Evolutionary conservation across 306 rosid species (phyloP), one percentile per base, ranked within the genome.

Genomic region (Fagus crenata): DNA sequence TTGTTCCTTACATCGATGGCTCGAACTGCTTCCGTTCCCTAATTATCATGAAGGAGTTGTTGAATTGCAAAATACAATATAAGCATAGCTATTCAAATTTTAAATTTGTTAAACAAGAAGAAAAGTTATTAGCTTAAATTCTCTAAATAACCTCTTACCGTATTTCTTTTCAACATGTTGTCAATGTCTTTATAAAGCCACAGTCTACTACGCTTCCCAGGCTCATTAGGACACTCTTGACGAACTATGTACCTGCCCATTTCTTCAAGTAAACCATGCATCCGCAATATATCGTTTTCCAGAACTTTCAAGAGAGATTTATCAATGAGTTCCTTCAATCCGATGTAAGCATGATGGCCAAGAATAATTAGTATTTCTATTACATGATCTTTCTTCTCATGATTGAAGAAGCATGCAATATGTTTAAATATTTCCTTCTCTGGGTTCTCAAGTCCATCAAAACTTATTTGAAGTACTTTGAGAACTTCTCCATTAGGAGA

Each of bases 401-500:
- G 49, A 0, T 18, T 68, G 3, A 68, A 41, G 54, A 39, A 68
- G 5, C 51, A 68, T 14, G 53, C 72, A 15, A 68, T 18, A 11
- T 68, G 53, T 2, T 41, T n/a, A 14, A 68, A 68, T 39, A 68
- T 40, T 68, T 39, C 2, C 35, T 41, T 68, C 7, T 17, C 54
- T 14, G 0, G 0, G 3, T 0, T n/a, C n/a, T n/a, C 5, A 0
- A 0, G 0, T 6, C 13, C 37, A 40, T 68, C 37, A 41, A 2
- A 41, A 31, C 72, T 68, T 15, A 68, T 11, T 40, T 40, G 0
- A 39, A 68, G 72, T 37, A 18, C 33, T 0, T 0, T 0, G 2
- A 5, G 3, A 42, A 68, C 0, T 0, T 0, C 0, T 0, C 0
- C 0, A 0, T 22, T 0, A 0, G 72, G 53, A 39, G 0, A 0